These are phyloP conservation scores for Aspergillus piperis DNA, from an alignment of 2,329 filamentous ascomycete genomes.

Conservation along the genomic window DNA sequence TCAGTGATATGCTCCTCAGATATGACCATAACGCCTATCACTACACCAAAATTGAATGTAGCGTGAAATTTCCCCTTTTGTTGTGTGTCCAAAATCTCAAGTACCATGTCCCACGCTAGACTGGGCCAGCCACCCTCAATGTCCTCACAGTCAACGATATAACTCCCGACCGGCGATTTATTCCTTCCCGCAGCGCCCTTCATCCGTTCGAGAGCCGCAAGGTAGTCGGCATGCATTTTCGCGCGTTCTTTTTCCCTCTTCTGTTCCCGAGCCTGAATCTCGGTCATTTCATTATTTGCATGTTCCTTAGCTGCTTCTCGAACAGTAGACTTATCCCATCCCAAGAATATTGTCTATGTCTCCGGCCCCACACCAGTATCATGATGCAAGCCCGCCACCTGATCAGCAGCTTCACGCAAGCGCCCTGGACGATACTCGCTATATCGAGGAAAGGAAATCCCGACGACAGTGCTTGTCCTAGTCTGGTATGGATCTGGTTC, in stretches of 20 bases:
- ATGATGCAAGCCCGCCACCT: constrained; percentile 13
- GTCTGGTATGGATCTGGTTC: background rate
- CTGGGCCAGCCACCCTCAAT: background rate
- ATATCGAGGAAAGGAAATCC: background rate
- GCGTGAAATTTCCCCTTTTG: background rate
- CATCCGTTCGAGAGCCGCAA: background rate
- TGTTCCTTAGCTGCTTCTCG: background rate
- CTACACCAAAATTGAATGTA: constrained; percentile 7
- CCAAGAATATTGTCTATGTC: constrained; percentile 15
- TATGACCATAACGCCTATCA: constrained; percentile 11
- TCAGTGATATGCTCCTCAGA: background rate
- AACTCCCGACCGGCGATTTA: constrained; percentile 3
- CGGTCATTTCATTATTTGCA: constrained; percentile 1
- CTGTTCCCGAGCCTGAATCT: background rate
- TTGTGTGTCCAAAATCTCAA: constrained; percentile 4
- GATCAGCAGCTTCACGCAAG: constrained; percentile 14
- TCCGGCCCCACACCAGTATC: constrained; percentile 6
- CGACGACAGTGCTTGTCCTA: constrained; percentile 7
- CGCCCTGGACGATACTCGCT: constrained; percentile 1
- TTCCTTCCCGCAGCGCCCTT: background rate
- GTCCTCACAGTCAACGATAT: constrained; percentile 7
- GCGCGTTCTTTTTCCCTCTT: background rate
- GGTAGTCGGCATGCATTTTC: background rate
- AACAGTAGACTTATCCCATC: constrained; percentile 15
- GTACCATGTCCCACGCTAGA: background rate